Evolutionary conservation across 768 basidiomycete species (phyloP).

Genomic region (Russula lepida): DNA sequence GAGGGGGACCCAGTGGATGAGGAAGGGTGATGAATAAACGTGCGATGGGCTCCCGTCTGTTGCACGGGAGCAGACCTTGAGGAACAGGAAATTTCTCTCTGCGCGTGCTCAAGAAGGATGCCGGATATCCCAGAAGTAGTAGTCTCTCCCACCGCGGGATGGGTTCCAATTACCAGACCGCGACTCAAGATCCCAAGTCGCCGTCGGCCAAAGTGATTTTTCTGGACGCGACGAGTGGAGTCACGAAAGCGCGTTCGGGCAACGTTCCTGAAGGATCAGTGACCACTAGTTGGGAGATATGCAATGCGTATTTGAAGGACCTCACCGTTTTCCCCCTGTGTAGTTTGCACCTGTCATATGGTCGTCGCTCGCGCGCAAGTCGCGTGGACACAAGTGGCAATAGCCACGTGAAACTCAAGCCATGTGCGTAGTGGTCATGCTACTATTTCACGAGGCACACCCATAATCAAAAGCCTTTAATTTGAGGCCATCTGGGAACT

Average conservation of each 20-base stretch:
- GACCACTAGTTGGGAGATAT: neutral
- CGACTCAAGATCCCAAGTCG: conserved; percentile 17
- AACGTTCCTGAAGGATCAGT: conserved; percentile 8
- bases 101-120: conserved; percentile 13
- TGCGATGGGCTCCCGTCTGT: neutral
- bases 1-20: neutral
- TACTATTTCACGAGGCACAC: too few species aligned
- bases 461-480: too few species aligned
- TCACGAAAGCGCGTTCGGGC: conserved; percentile 19
- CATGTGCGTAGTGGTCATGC: too few species aligned
- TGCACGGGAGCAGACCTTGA: neutral
- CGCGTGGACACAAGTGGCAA: neutral
- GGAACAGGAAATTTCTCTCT: neutral
- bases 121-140: neutral
- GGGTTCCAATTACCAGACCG: neutral
- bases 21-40: neutral
- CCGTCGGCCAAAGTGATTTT: conserved; percentile 19
- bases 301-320: neutral
- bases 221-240: conserved; percentile 15
- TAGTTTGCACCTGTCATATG: conserved; percentile 21
- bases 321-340: conserved; percentile 18
- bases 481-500: too few species aligned
- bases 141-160: neutral
- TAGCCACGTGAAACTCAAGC: neutral
- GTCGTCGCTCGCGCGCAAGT: neutral